phyloP scores from a whole-genome alignment of 108 stramenopile species.

The Cylindrotheca closterium region DNA sequence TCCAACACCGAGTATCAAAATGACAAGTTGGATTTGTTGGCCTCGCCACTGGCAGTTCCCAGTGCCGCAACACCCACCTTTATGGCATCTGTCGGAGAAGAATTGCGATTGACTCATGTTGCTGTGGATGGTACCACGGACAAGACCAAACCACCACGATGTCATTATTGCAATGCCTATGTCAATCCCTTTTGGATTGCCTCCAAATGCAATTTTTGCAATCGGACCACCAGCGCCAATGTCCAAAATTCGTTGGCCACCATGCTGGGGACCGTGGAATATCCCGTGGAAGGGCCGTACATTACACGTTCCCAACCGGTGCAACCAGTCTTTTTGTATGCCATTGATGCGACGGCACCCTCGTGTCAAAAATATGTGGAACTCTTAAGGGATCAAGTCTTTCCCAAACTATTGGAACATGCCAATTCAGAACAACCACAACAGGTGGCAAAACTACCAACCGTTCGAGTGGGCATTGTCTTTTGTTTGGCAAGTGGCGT shows the following conservation, averaged over 20 bases:
- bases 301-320: conserved; percentile 46
- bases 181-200: conserved; percentile 69
- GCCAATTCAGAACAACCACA: conserved; percentile 24
- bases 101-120: conserved; percentile 35
- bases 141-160: conserved; percentile 56
- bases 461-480: conserved; percentile 25
- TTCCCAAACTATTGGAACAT: conserved; percentile 32
- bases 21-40: conserved; percentile 49
- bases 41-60: conserved; percentile 54
- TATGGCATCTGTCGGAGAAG: conserved; percentile 4
- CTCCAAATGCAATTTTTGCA: conserved; percentile 59
- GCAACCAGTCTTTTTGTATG: conserved; percentile 46
- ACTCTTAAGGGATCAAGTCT: conserved; percentile 26
- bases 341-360: conserved; percentile 63
- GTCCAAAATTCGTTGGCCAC: conserved; percentile 14
- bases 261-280: conserved; percentile 64
- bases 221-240: conserved; percentile 27
- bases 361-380: conserved; percentile 25
- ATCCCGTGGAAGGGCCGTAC: conserved; percentile 68
- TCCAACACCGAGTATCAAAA: too few species aligned
- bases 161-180: conserved; percentile 70
- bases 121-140: conserved; percentile 39
- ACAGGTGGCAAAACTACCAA: conserved; percentile 15
- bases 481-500: conserved; percentile 54
- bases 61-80: conserved; percentile 2